phyloP scores from a whole-genome alignment of 2,329 filamentous ascomycete species.

The Colletotrichum liriopes region DNA sequence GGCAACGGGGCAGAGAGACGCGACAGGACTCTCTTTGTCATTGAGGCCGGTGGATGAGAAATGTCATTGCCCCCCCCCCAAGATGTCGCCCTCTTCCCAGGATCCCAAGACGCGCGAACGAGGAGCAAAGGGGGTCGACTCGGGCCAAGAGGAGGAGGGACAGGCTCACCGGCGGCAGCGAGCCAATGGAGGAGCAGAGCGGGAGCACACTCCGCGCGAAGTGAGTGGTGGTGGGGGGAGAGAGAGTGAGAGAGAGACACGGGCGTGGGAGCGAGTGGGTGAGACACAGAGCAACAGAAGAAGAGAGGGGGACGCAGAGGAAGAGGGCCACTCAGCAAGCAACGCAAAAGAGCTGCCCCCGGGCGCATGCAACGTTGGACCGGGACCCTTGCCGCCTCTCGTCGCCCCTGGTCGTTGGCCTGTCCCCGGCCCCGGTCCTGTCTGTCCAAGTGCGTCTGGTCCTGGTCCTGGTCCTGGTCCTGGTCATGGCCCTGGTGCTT shows the following conservation, averaged over 20 bases:
- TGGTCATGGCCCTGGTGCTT: conserved; percentile 5
- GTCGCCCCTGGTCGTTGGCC: conserved; percentile 23
- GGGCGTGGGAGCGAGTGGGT: background rate
- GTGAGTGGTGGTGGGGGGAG: background rate
- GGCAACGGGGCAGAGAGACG: background rate
- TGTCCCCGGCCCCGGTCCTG: background rate
- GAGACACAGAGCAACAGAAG: background rate
- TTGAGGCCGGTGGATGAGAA: background rate
- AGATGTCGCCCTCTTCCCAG: background rate
- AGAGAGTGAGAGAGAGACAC: background rate
- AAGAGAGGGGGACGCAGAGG: background rate
- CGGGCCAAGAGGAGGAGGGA: background rate
- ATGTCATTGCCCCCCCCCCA: background rate
- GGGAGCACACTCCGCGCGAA: conserved; percentile 22
- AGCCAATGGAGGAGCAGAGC: conserved; percentile 32
- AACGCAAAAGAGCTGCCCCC: conserved; percentile 16
- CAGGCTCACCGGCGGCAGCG: conserved; percentile 25
- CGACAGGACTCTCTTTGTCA: background rate
- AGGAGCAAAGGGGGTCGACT: background rate
- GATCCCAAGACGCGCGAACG: background rate
- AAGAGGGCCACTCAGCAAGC: conserved; percentile 4
- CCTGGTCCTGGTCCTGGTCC: conserved; percentile 9
- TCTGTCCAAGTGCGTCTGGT: conserved; percentile 11
- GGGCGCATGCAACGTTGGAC: conserved; percentile 42
- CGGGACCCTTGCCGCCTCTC: conserved; percentile 19